Evolutionary conservation across 1,284 basidiomycete species (phyloP).

Genomic region (Anthracocystis panici-leucophaei): DNA sequence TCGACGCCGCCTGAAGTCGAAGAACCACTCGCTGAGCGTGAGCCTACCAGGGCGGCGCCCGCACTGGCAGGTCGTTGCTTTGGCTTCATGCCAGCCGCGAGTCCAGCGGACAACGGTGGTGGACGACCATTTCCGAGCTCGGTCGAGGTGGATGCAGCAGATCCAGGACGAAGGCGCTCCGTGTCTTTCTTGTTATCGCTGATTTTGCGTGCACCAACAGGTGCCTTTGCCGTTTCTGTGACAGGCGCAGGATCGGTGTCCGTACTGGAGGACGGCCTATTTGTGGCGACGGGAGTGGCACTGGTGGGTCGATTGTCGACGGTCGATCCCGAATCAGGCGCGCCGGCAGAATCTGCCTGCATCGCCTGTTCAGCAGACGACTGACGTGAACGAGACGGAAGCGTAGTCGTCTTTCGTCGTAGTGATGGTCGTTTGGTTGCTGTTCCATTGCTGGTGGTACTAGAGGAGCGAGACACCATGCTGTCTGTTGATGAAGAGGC

Average conservation of each 20-base stretch:
- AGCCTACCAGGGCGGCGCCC: constrained; percentile 15
- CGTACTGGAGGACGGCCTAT: neutral
- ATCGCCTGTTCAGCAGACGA: constrained; percentile 35
- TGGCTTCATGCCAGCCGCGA: constrained; percentile 44
- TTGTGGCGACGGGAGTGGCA: neutral
- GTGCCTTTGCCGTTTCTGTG: neutral
- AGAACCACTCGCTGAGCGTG: constrained; percentile 11
- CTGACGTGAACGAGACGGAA: constrained; percentile 42
- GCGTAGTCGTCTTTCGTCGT: constrained; percentile 34
- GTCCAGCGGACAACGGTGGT: constrained; percentile 8
- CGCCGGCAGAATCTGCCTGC: neutral
- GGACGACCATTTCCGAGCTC: constrained; percentile 25
- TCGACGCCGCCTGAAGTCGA: constrained; percentile 3
- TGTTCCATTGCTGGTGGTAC: constrained; percentile 1
- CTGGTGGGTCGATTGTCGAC: neutral
- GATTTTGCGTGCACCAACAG: neutral
- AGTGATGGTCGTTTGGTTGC: constrained; percentile 21
- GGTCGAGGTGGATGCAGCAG: constrained; percentile 10
- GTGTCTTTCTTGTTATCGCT: neutral
- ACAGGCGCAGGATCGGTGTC: neutral
- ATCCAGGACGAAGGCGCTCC: constrained; percentile 3
- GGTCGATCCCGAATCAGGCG: neutral
- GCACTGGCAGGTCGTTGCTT: constrained; percentile 42
- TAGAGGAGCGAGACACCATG: constrained; percentile 15
- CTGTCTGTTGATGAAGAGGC: constrained; percentile 32